Evolutionary conservation across 2,329 filamentous ascomycete genomes (phyloP), one percentile per base, ranked within the genome.

Genomic region (Sphaerostilbella broomeana): DNA sequence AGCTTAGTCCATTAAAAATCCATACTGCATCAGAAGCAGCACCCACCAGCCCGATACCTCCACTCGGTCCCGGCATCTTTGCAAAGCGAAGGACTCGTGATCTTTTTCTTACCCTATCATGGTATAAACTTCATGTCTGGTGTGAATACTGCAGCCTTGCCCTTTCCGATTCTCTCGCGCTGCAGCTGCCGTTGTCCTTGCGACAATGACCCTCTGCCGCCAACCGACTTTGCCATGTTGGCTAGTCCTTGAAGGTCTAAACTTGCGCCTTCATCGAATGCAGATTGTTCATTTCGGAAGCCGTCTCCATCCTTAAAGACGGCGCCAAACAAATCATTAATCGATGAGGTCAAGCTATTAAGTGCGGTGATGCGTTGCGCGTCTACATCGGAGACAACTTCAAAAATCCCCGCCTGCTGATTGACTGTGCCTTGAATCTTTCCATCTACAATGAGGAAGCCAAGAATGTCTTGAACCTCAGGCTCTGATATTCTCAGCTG

Each of bases 391-490:
- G 79, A 84, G 44, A 82, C 79, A 45, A 95, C 86, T 62, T 88
- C 79, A 16, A 98, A 80, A 0, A 81, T 85, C 32, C 90, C 88
- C 43, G 77, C 75, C 62, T 88, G 80, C 65, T 97, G 86, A 63
- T 98, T 85, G 55, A 98, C 90, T 61, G 83, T 84, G 46, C 87
- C 92, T 35, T 80, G 73, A 50, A 98, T 80, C 59, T 88, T 86
- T 55, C 85, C 82, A 58, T 95, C 87, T 45, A 95, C 77, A 48
- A 98, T 97, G 38, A 97, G 71, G 64, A 89, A 95, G 33, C 88
- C 84, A n/a, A 97, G 68, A 46, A 98, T 97, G 54, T 98, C 92
- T 64, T 94, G 84, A 3, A 95, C 88, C 63, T 98, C 92, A 11
- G 77, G 68, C 32, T 87, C 75, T 19, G 83, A 81, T 49, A 98